phyloP scores from a whole-genome alignment of 2,329 filamentous ascomycete genomes.

The Pyricularia sp. region DNA sequence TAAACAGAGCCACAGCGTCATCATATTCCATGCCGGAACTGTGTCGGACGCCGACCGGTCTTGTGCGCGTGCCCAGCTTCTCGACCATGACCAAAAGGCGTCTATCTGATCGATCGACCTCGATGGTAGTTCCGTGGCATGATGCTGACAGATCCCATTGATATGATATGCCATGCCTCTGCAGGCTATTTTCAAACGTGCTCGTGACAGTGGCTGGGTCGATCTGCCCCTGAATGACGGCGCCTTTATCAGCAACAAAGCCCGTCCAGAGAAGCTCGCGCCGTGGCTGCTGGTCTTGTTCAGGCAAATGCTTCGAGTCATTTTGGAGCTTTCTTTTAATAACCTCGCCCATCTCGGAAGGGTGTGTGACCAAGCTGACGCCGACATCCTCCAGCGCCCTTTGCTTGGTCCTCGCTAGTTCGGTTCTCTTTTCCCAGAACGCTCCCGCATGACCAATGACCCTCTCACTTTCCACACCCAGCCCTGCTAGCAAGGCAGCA shows the following conservation, averaged over 20 bases:
- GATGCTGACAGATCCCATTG: background rate
- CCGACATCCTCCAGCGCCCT: conserved; percentile 56
- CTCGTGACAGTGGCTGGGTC: background rate
- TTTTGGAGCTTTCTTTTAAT: conserved; percentile 49
- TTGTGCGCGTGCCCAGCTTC: background rate
- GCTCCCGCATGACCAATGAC: conserved; percentile 78
- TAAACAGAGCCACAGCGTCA: background rate
- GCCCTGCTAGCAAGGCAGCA: conserved; percentile 60
- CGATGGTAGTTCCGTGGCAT: background rate
- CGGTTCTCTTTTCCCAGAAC: conserved; percentile 58
- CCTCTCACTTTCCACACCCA: conserved; percentile 50
- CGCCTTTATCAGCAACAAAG: background rate
- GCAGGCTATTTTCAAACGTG: background rate
- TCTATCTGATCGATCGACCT: background rate
- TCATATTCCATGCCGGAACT: background rate
- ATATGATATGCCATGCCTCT: background rate
- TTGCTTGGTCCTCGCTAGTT: conserved; percentile 55
- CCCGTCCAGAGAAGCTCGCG: background rate
- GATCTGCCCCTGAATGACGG: background rate
- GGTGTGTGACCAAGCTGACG: conserved; percentile 64
- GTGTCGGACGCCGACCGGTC: background rate
- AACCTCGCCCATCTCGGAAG: conserved; percentile 61
- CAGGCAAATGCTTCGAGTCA: background rate
- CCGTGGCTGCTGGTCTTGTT: background rate
- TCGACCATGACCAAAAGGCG: background rate